Conservation (phyloP, 2,329 filamentous ascomycete genomes). For the Aureobasidium sp. region DNA sequence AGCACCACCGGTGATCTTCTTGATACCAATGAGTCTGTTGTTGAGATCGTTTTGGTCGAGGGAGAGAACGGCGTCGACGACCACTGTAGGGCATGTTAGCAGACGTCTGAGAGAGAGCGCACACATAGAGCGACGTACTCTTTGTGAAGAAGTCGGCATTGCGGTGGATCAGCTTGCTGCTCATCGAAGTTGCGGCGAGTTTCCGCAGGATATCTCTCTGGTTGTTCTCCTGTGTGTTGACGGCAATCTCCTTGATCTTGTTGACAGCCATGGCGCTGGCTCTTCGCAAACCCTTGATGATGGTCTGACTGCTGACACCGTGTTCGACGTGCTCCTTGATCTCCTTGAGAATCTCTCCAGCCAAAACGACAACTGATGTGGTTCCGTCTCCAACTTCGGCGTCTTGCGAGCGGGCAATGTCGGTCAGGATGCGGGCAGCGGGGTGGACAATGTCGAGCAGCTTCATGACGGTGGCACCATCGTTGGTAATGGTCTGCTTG, state of each 20-base stretch:
- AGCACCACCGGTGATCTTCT: conserved; percentile 95
- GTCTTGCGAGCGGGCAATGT: conserved; percentile 97
- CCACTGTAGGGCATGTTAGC: conserved; percentile 56
- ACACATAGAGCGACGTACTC: conserved; percentile 51
- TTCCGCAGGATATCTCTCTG: conserved; percentile 82
- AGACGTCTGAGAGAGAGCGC: not conserved
- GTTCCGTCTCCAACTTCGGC: conserved; percentile 98
- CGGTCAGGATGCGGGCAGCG: conserved; percentile 91
- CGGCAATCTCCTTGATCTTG: conserved; percentile 96
- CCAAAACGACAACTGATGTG: conserved; percentile 92
- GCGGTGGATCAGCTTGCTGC: conserved; percentile 97
- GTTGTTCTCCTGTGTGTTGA: conserved; percentile 74
- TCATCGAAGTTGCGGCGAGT: conserved; percentile 94
- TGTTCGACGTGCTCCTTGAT: conserved; percentile 93
- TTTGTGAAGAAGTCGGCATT: conserved; percentile 97
- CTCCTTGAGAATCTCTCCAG: conserved; percentile 97
- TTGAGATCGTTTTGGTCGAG: conserved; percentile 96
- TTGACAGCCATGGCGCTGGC: conserved; percentile 88
- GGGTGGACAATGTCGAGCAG: conserved; percentile 98
- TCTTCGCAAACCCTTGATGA: conserved; percentile 90
- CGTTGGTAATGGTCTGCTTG: conserved; percentile 95
- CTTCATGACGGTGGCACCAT: conserved; percentile 99
- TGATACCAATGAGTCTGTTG: conserved; percentile 95
- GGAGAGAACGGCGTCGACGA: conserved; percentile 90
- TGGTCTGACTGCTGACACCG: conserved; percentile 93